phyloP scores from a whole-genome alignment of 805 yeast species.

The Saccharomycopsis fermentans region DNA sequence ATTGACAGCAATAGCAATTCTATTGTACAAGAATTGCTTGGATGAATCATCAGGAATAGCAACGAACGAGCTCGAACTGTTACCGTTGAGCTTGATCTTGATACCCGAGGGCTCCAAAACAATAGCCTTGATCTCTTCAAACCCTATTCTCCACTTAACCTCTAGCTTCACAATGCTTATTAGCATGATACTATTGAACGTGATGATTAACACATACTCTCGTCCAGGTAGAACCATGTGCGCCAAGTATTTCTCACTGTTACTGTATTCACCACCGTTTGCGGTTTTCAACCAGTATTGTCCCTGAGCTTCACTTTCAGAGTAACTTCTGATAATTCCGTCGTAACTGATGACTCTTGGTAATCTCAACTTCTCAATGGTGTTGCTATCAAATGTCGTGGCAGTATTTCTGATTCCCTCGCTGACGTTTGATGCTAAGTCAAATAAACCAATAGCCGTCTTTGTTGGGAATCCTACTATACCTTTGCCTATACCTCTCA shows the following conservation, averaged over 20 bases:
- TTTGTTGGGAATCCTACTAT: slow-evolving; percentile 93
- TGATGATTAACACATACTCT: slow-evolving; percentile 66
- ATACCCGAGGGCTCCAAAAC: slow-evolving; percentile 75
- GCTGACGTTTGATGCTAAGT: slow-evolving; percentile 82
- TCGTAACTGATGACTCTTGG: slow-evolving; percentile 70
- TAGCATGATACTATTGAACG: slow-evolving; percentile 59
- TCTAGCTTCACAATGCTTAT: slow-evolving; percentile 51
- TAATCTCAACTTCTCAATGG: slow-evolving; percentile 67
- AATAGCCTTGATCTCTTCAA: slow-evolving; percentile 57
- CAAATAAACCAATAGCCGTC: slow-evolving; percentile 91
- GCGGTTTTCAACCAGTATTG: slow-evolving; percentile 82
- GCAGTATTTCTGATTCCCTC: slow-evolving; percentile 93
- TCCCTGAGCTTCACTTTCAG: slow-evolving; percentile 83
- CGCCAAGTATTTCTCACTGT: slow-evolving; percentile 69
- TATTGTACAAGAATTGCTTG: slow-evolving; percentile 55
- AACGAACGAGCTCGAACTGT: slow-evolving; percentile 58
- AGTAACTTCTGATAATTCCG: slow-evolving; percentile 63
- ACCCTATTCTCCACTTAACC: slow-evolving; percentile 63
- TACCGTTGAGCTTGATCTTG: slow-evolving; percentile 47
- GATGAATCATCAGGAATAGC: slow-evolving; percentile 65
- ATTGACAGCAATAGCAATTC: slow-evolving; percentile 70
- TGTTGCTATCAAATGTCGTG: slow-evolving; percentile 73
- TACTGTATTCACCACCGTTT: slow-evolving; percentile 62
- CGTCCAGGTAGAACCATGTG: slow-evolving; percentile 78
- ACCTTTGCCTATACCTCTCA: slow-evolving; percentile 91